phyloP scores from a whole-genome alignment of 139 green algal genomes.

The Desmodesmus armatus region DNA sequence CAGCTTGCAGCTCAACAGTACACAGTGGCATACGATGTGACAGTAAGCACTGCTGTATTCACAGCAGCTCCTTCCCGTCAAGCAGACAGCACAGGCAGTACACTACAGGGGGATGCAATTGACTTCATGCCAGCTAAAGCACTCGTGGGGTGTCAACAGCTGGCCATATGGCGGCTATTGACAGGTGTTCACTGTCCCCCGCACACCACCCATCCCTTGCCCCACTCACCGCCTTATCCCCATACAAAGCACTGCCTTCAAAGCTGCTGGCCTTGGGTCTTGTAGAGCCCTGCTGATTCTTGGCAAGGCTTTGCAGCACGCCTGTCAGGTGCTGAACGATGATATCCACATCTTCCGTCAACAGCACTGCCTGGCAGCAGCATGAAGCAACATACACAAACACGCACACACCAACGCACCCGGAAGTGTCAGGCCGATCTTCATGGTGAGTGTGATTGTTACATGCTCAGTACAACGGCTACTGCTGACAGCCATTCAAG shows the following conservation, averaged over 20 bases:
- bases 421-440: not conserved
- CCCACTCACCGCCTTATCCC: not conserved
- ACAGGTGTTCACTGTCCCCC: not conserved
- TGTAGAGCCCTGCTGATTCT: too few species aligned
- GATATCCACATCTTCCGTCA: slow-evolving; percentile 43
- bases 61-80: not conserved
- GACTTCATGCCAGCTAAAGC: not conserved
- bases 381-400: not conserved
- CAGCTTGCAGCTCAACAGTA: not conserved
- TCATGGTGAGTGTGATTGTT: not conserved
- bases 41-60: not conserved
- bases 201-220: not conserved
- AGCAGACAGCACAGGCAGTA: not conserved
- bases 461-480: not conserved
- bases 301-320: not conserved
- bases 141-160: not conserved
- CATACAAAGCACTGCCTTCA: not conserved
- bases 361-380: slow-evolving; percentile 22
- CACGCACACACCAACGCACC: not conserved
- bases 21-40: not conserved
- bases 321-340: slow-evolving; percentile 18
- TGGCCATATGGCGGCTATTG: too few species aligned
- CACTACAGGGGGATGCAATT: not conserved
- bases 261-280: not conserved
- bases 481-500: not conserved